phyloP scores from a whole-genome alignment of 768 basidiomycete genomes.

The Termitomyces sp. region DNA sequence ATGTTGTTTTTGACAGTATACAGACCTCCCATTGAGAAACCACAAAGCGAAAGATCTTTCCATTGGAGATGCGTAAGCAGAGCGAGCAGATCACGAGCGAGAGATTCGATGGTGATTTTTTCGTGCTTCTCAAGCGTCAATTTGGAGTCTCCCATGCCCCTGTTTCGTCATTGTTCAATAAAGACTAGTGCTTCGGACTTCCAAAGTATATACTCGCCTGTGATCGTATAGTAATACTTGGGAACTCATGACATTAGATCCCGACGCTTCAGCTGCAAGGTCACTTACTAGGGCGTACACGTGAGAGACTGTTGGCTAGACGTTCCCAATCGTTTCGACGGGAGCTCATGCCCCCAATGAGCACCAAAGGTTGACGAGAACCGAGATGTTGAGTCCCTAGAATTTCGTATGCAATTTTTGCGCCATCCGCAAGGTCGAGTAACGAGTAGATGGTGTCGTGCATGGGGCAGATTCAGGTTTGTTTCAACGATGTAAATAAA shows the following conservation, averaged over 20 bases:
- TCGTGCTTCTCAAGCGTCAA: constrained; percentile 29
- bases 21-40: constrained; percentile 53
- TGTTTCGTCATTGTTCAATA: constrained; percentile 10
- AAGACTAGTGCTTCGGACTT: not conserved
- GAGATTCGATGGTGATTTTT: constrained; percentile 38
- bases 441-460: constrained; percentile 18
- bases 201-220: constrained; percentile 10
- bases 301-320: constrained; percentile 29
- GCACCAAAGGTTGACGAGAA: constrained; percentile 32
- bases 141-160: constrained; percentile 47
- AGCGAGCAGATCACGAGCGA: constrained; percentile 40
- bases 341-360: constrained; percentile 42
- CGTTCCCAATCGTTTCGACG: constrained; percentile 38
- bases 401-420: constrained; percentile 39
- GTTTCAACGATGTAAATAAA: not conserved
- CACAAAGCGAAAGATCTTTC: constrained; percentile 40
- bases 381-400: constrained; percentile 32
- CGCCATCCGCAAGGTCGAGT: constrained; percentile 36
- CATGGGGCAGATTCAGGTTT: not conserved
- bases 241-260: not conserved
- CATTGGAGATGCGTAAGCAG: constrained; percentile 38
- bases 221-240: constrained; percentile 45
- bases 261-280: no score
- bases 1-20: not conserved
- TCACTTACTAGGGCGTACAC: constrained; percentile 36